A percentile compares a stretch with the other conserved stretches of the same genome.
These are phyloP conservation scores for Cutaneotrichosporon spelunceum DNA, from an alignment of 1,284 basidiomycete genomes.

Conservation along the genomic window DNA sequence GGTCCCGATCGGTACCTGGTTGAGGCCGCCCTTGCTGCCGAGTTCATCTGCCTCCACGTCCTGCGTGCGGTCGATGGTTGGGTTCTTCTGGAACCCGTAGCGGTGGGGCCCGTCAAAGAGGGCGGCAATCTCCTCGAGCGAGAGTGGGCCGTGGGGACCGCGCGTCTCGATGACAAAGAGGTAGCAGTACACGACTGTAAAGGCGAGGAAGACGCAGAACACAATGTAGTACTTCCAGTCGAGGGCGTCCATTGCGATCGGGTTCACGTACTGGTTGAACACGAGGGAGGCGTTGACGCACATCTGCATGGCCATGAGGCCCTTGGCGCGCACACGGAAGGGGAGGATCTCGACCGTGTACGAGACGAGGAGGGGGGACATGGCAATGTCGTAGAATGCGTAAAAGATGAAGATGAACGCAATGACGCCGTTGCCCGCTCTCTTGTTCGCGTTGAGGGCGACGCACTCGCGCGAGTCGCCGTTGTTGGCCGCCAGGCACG, in stretches of 20 bases:
- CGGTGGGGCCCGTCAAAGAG: slow-evolving; percentile 28
- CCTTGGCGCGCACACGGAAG: slow-evolving; percentile 65
- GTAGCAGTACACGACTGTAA: slow-evolving; percentile 49
- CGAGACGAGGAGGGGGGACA: slow-evolving; percentile 46
- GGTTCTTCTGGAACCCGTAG: slow-evolving; percentile 24
- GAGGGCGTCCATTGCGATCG: slow-evolving; percentile 36
- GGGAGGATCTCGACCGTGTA: slow-evolving; percentile 29
- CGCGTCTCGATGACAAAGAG: slow-evolving; percentile 47
- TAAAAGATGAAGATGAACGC: slow-evolving; percentile 47
- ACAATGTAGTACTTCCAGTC: slow-evolving; percentile 45
- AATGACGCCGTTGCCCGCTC: slow-evolving; percentile 20
- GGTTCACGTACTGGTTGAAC: slow-evolving; percentile 49
- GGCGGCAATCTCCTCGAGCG: slow-evolving; percentile 46
- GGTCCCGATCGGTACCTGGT: not conserved
- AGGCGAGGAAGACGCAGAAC: slow-evolving; percentile 37
- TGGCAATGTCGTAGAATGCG: slow-evolving; percentile 36
- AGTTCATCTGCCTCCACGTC: slow-evolving; percentile 9
- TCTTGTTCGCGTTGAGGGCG: slow-evolving; percentile 18
- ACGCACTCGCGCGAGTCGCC: slow-evolving; percentile 59
- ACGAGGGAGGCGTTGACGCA: slow-evolving; percentile 44
- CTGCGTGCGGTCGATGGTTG: not conserved
- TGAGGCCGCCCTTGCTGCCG: not conserved
- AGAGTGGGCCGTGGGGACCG: slow-evolving; percentile 26
- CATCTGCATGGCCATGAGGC: slow-evolving; percentile 59
- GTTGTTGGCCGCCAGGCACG: slow-evolving; percentile 20